These are phyloP conservation scores for Nitzschia sp. DNA, from an alignment of 108 stramenopile genomes.

Conservation along the genomic window DNA sequence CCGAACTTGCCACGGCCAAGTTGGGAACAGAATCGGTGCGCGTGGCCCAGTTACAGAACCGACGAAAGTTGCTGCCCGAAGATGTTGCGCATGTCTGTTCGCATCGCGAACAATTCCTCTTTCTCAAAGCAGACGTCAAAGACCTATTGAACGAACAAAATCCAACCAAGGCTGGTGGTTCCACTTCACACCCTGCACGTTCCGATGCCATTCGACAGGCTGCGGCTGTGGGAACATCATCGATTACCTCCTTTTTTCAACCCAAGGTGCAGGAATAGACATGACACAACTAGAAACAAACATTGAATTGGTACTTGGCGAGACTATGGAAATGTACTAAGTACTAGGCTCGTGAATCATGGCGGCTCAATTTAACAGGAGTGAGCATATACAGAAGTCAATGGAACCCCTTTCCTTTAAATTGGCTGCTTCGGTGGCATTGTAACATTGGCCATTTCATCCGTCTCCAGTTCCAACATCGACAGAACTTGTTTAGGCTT, in stretches of 20 bases:
- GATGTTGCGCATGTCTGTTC: conserved; percentile 78
- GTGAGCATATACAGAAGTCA: not conserved
- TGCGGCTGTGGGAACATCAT: conserved; percentile 36
- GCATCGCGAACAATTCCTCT: conserved; percentile 62
- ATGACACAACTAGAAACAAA: not conserved
- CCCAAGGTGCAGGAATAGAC: not conserved
- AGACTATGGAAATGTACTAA: not conserved
- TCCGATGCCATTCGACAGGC: conserved; percentile 2
- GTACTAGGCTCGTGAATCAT: not conserved
- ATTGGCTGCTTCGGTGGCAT: conserved; percentile 53
- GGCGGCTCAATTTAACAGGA: not conserved
- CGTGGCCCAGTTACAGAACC: conserved; percentile 76
- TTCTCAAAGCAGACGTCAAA: conserved; percentile 68
- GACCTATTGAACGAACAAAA: conserved; percentile 36
- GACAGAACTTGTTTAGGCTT: conserved; percentile 76
- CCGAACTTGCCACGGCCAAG: conserved; percentile 68
- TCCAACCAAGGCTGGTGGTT: not conserved
- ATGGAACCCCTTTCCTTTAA: not conserved
- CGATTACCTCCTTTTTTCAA: conserved; percentile 41
- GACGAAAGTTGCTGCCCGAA: conserved; percentile 64
- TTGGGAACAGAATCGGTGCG: conserved; percentile 62
- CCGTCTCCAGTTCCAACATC: conserved; percentile 76
- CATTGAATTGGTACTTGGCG: not conserved
- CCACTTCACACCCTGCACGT: not conserved
- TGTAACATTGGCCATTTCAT: conserved; percentile 52